Base-by-base conservation (phyloP, 1,284 basidiomycete species). In the Trichosporon ovoides region DNA sequence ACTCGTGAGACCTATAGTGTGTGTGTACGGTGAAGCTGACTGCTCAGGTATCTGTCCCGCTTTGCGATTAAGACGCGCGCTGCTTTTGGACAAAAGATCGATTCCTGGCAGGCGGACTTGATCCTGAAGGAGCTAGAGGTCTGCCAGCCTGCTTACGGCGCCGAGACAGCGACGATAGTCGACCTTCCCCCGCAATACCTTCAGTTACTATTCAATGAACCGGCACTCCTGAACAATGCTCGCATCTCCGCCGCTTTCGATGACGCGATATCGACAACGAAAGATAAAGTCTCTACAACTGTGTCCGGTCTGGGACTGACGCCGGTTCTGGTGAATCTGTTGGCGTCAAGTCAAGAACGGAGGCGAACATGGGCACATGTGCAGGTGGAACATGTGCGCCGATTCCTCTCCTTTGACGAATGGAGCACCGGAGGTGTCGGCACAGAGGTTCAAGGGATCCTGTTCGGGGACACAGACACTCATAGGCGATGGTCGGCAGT, bases 201-300 rank as follows among this genome's bases (percentile, higher is more conserved):
- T 4, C 90, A 87, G 71, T 85, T 88, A 49, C 80, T 86, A 55
- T 74, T 90, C 55, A 84, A 82, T 31, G 88, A 88, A 75, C 79
- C 85, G 60, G 77, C 77, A 20, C 75, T 90, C 46, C 79, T 90
- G 40, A 79, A 76, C 38, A 80, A 87, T 64, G 56, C 78, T 1
- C 74, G 77, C 22, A 77, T 91, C 43, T 70, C 82, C 37, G 36
- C 35, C 6, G 46, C 69, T 0, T 35, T 72, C 20, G 69, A 72
- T 37, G 24, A 52, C 19, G 68, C 64, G 14, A 50, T 69, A 3
- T 49, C 53, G 3, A 9, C 50, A 56, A 0, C 53, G 7, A 48
- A 48, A 22, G 43, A 31, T 11, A 22, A 22, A 14, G 43, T 16
- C 43, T 48, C 43, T 1, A 31, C 43, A 9, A 28, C 68, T 4